A percentile compares a stretch with the other conserved stretches of the same genome.
Evolutionary conservation across 2,329 filamentous ascomycete genomes (phyloP).

Genomic region (Cercospora sp.): DNA sequence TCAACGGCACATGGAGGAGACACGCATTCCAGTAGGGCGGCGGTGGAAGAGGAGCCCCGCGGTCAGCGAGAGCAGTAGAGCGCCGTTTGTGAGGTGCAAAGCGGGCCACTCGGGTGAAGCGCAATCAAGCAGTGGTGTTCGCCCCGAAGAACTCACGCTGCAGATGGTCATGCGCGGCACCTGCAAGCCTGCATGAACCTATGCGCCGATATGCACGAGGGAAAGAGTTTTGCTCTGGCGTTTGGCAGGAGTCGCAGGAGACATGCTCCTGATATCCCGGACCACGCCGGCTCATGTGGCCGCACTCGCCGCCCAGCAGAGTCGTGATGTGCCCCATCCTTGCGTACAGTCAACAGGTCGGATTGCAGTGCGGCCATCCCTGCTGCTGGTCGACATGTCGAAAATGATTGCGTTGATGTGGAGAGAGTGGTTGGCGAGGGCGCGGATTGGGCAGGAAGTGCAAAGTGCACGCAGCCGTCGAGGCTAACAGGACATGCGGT

Average conservation of each 20-base stretch:
- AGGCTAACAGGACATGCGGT: neutral
- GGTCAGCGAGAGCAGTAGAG: neutral
- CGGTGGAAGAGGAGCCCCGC: neutral
- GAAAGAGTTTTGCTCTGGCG: neutral
- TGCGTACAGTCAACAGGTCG: neutral
- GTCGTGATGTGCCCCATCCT: neutral
- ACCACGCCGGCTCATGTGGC: neutral
- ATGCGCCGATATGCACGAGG: neutral
- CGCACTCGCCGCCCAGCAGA: neutral
- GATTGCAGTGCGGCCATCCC: neutral
- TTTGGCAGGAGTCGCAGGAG: neutral
- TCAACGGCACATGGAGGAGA: no score
- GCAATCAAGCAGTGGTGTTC: neutral
- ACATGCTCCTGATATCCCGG: neutral
- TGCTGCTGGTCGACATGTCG: neutral
- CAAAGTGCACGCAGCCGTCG: neutral
- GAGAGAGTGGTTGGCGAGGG: constrained; percentile 1
- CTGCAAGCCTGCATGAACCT: neutral
- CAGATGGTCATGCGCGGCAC: neutral
- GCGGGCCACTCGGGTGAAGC: neutral
- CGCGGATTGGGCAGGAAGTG: constrained; percentile 12
- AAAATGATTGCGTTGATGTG: neutral
- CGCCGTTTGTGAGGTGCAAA: neutral
- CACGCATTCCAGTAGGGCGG: no score
- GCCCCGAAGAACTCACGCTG: neutral